These are phyloP conservation scores for Colletotrichum musicola DNA, from an alignment of 2,329 filamentous ascomycete genomes.

Conservation along the genomic window DNA sequence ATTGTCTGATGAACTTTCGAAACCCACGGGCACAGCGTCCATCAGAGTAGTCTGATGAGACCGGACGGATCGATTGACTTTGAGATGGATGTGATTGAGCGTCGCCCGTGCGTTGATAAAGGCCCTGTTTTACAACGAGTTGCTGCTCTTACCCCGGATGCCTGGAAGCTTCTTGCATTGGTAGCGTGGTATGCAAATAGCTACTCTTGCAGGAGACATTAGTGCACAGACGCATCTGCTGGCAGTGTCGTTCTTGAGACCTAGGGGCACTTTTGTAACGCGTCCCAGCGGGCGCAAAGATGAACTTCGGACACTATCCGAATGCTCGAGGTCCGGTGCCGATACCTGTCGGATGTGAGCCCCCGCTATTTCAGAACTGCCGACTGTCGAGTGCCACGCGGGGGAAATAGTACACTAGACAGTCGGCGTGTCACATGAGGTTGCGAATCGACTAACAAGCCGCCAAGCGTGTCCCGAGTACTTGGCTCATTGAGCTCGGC, in stretches of 20 bases:
- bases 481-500: conserved; percentile 25
- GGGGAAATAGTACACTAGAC: background rate
- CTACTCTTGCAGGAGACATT: too few relatives aligned
- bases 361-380: conserved; percentile 11
- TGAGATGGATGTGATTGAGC: background rate
- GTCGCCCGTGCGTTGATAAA: background rate
- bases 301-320: background rate
- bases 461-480: background rate
- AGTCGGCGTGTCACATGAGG: background rate
- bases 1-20: too few relatives aligned
- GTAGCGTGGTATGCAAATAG: background rate
- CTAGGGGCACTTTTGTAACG: conserved; percentile 4
- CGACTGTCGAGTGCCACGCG: background rate
- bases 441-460: background rate
- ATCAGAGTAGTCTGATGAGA: background rate
- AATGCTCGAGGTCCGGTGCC: background rate
- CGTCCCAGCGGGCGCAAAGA: conserved; percentile 4
- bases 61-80: background rate
- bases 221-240: too few relatives aligned
- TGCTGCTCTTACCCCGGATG: background rate
- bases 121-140: background rate
- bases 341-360: background rate
- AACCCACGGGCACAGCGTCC: too few relatives aligned
- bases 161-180: background rate
- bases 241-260: too few relatives aligned